These are phyloP conservation scores for Aureobasidium sp. DNA, from an alignment of 2,329 filamentous ascomycete species.

Conservation along the genomic window DNA sequence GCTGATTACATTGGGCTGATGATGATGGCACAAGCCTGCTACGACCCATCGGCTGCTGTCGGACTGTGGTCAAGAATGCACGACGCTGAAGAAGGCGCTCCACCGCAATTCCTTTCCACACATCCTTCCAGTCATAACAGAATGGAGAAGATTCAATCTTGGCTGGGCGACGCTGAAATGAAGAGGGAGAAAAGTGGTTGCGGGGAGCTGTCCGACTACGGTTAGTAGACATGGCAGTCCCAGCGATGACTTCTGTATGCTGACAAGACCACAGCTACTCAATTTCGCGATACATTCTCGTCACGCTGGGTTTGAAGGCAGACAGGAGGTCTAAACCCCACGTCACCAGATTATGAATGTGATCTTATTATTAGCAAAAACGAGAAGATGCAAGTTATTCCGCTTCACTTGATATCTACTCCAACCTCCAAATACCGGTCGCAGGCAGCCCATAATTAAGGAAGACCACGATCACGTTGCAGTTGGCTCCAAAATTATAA, in stretches of 20 bases:
- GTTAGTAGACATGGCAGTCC: not conserved
- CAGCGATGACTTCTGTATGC: not conserved
- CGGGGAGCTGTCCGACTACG: constrained; percentile 8
- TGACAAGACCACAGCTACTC: not conserved
- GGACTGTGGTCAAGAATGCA: constrained; percentile 58
- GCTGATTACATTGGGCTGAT: constrained; percentile 75
- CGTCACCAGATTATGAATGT: not conserved
- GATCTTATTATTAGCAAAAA: not conserved
- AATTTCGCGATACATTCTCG: constrained; percentile 5
- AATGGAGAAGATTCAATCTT: constrained; percentile 58
- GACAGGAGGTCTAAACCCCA: not conserved
- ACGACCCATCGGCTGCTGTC: constrained; percentile 60
- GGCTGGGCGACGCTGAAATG: constrained; percentile 39
- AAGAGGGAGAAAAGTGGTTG: constrained; percentile 27
- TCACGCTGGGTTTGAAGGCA: not conserved
- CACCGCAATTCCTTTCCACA: constrained; percentile 67
- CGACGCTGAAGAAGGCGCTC: constrained; percentile 38
- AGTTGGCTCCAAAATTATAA: not conserved
- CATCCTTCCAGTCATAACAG: constrained; percentile 65
- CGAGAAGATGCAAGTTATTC: not conserved
- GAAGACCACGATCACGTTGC: not conserved
- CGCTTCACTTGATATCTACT: not conserved
- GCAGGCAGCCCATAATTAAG: not conserved
- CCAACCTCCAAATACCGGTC: not conserved
- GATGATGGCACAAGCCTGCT: constrained; percentile 78